Evolutionary conservation across 768 basidiomycete genomes (phyloP).

Genomic region (Suillus sp.): DNA sequence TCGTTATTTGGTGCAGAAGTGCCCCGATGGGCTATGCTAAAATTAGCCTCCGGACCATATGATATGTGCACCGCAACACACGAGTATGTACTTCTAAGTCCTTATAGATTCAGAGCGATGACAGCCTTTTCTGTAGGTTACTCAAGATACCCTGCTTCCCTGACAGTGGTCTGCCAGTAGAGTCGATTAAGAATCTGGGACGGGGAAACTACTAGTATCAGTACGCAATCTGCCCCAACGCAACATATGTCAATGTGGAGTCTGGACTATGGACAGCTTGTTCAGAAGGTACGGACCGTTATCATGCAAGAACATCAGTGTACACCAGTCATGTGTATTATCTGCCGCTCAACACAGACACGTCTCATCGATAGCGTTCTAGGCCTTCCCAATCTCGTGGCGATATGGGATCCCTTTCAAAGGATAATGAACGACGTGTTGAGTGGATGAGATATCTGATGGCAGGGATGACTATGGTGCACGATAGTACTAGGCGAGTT

Average conservation of each 20-base stretch:
- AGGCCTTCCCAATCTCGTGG: not conserved
- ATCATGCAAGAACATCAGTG: not conserved
- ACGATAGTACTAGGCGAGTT: too few relatives aligned
- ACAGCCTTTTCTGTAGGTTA: not conserved
- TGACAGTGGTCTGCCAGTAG: too few relatives aligned
- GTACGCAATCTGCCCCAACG: not conserved
- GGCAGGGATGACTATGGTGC: too few relatives aligned
- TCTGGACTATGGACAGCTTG: not conserved
- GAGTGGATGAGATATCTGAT: not conserved
- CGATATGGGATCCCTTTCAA: not conserved
- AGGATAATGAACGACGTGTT: not conserved
- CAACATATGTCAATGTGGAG: not conserved
- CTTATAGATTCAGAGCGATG: not conserved
- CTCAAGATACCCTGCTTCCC: not conserved
- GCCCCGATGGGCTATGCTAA: not conserved
- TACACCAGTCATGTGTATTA: not conserved
- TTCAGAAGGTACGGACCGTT: not conserved
- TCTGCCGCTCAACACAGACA: too few relatives aligned
- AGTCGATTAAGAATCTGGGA: too few relatives aligned
- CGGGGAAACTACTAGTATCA: too few relatives aligned
- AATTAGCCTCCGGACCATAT: not conserved
- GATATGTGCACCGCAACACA: not conserved
- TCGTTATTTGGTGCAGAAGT: not conserved
- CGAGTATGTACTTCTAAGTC: not conserved
- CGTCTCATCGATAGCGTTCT: not conserved